phyloP scores from a whole-genome alignment of 352 stramenopile genomes.

The Phytophthora aleatoria region DNA sequence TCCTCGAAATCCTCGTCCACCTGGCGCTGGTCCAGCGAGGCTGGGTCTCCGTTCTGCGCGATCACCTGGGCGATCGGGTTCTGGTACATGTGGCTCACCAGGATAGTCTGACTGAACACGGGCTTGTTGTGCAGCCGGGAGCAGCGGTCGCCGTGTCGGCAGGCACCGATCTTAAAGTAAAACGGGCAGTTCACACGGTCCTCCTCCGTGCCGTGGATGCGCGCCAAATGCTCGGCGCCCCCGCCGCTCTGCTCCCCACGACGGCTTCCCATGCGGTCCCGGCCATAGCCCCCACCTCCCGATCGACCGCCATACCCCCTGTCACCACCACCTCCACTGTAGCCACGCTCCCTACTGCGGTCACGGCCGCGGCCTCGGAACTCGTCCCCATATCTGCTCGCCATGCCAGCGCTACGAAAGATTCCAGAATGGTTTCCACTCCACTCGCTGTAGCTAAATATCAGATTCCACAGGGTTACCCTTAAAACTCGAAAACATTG shows the following conservation, averaged over 20 bases:
- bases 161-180: constrained; percentile 99
- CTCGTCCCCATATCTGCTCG: constrained; percentile 78
- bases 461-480: background rate
- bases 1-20: constrained; percentile 97
- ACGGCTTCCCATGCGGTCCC: constrained; percentile 56
- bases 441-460: constrained; percentile 25
- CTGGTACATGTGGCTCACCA: constrained; percentile 99
- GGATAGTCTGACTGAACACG: constrained; percentile 98
- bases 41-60: constrained; percentile 85
- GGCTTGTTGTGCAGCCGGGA: constrained; percentile 98
- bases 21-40: constrained; percentile 85
- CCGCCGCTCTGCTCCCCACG: constrained; percentile 76
- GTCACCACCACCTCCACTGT: constrained; percentile 36
- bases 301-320: constrained; percentile 47
- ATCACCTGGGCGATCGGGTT: constrained; percentile 94
- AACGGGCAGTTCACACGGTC: constrained; percentile 99
- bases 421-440: constrained; percentile 47
- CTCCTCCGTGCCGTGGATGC: constrained; percentile 98
- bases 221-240: constrained; percentile 94
- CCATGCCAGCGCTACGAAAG: constrained; percentile 39
- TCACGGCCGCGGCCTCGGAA: constrained; percentile 70
- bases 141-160: constrained; percentile 98
- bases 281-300: constrained; percentile 52
- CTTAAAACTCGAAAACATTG: background rate
- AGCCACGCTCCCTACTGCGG: constrained; percentile 71